These are phyloP conservation scores for Diaporthe velutina DNA, from an alignment of 2,329 filamentous ascomycete genomes.

Conservation along the genomic window DNA sequence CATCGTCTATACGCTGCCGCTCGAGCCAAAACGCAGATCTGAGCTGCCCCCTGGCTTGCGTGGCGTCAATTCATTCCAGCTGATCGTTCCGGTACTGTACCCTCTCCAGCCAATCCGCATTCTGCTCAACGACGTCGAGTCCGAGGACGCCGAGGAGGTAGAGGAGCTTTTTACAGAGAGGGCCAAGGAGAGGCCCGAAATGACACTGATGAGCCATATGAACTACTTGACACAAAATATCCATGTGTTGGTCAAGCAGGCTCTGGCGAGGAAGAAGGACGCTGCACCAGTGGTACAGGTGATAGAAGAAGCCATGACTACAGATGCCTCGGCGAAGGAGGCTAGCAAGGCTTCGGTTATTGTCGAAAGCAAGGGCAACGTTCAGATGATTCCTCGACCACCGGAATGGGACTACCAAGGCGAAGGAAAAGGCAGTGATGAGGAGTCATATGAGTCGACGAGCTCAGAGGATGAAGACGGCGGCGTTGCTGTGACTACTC, in stretches of 20 bases:
- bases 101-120: slow-evolving; percentile 77
- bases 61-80: slow-evolving; percentile 71
- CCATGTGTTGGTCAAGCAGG: slow-evolving; percentile 73
- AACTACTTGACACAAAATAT: slow-evolving; percentile 82
- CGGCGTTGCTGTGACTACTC: slow-evolving; percentile 53
- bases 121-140: slow-evolving; percentile 73
- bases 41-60: slow-evolving; percentile 74
- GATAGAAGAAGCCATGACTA: slow-evolving; percentile 39
- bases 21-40: slow-evolving; percentile 73
- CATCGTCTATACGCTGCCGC: slow-evolving; percentile 76
- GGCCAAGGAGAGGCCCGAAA: slow-evolving; percentile 66
- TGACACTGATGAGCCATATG: slow-evolving; percentile 79
- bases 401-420: slow-evolving; percentile 77
- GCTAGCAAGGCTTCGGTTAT: slow-evolving; percentile 43
- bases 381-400: slow-evolving; percentile 80
- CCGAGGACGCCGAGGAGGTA: slow-evolving; percentile 70
- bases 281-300: slow-evolving; percentile 39
- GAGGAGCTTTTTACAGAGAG: slow-evolving; percentile 75
- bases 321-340: slow-evolving; percentile 43
- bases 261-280: slow-evolving; percentile 45
- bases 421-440: slow-evolving; percentile 59
- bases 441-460: slow-evolving; percentile 60
- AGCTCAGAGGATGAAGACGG: slow-evolving; percentile 56
- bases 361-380: slow-evolving; percentile 69
- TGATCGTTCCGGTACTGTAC: slow-evolving; percentile 79